Base-by-base conservation (phyloP, 139 green algal species). In the Picochlorum sp. region DNA sequence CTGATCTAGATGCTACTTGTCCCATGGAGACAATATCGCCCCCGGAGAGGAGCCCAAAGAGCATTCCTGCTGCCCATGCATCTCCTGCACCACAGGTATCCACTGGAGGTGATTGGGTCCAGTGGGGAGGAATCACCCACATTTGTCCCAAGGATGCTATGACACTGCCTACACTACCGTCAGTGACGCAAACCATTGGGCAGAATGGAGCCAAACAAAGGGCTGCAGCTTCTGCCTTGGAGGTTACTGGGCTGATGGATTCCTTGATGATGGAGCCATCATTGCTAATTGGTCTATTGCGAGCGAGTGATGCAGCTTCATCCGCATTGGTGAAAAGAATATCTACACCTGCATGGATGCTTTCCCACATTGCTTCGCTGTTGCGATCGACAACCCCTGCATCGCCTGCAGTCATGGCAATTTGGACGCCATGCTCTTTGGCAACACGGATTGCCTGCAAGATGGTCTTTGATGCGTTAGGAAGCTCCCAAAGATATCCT, bases 1-100 rank as follows among this genome's bases (percentile, higher is more conserved):
- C 88, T 0, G 78, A 73, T 13, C 77, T 68, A 0, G 83, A 77
- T 0, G 70, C 89, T 45, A 78, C 73, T 8, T 79, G 66, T 3
- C 84, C 87, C 60, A 92, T 87, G 15, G 47, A 69, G 2, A 59
- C n/a, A 7, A 86, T 10, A 56, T 85, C 81, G 21, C 73, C 60
- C 11, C 81, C 78, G 1, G 28, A 28, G 15, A 93, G 67, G 28
- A 87, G 72, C 3, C 63, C 85, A 54, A 80, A 83, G 38, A 93
- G 34, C 11, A 88, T 41, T 11, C 84, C 86, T 1, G 86, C 88
- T 6, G 83, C 80, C 60, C 88, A 96, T 13, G 81, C 88, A 65
- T 96, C 88, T 4, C 88, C 86, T 16, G 88, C 88, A 20, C 91
- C 91, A 60, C 86, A 95, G 1, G 88, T 96, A 74, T 97, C 91